phyloP scores from a whole-genome alignment of 169 alveolate species.

The Babesia bigemina region DNA sequence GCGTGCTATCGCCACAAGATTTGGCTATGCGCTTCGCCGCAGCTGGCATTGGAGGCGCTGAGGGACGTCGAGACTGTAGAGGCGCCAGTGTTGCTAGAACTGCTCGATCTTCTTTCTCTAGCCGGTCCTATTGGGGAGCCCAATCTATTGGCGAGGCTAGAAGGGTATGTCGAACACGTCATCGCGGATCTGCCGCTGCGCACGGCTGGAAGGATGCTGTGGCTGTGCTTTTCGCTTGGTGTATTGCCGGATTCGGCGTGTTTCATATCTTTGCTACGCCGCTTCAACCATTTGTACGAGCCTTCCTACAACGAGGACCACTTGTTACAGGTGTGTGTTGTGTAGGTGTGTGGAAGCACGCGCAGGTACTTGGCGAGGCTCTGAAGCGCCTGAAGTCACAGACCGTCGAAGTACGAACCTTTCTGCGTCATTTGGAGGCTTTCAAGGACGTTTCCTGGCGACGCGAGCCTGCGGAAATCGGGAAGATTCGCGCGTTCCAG shows the following conservation, averaged over 20 bases:
- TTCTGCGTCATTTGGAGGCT: constrained; percentile 28
- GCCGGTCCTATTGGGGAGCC: constrained; percentile 16
- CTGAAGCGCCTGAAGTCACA: constrained; percentile 17
- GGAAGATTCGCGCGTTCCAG: constrained; percentile 22
- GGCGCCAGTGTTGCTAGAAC: not conserved
- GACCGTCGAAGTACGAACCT: constrained; percentile 28
- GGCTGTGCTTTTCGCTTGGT: constrained; percentile 31
- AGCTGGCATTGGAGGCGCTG: constrained; percentile 14
- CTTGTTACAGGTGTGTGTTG: constrained; percentile 15
- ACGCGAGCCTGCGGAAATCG: constrained; percentile 22
- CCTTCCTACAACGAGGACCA: constrained; percentile 26
- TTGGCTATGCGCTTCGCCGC: constrained; percentile 4
- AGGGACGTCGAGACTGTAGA: constrained; percentile 16
- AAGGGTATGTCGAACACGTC: not conserved
- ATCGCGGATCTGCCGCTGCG: constrained; percentile 20
- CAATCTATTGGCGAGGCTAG: constrained; percentile 12
- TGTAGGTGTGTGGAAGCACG: not conserved
- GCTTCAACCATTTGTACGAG: constrained; percentile 19
- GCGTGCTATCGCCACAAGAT: constrained; percentile 16
- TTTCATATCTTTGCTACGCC: constrained; percentile 2
- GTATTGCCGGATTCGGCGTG: not conserved
- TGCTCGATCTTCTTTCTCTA: constrained; percentile 3
- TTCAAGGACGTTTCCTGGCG: constrained; percentile 67
- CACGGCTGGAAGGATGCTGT: constrained; percentile 21
- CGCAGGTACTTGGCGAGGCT: constrained; percentile 36